phyloP scores from a whole-genome alignment of 164 flowering plant species.

The Macadamia integrifolia region DNA sequence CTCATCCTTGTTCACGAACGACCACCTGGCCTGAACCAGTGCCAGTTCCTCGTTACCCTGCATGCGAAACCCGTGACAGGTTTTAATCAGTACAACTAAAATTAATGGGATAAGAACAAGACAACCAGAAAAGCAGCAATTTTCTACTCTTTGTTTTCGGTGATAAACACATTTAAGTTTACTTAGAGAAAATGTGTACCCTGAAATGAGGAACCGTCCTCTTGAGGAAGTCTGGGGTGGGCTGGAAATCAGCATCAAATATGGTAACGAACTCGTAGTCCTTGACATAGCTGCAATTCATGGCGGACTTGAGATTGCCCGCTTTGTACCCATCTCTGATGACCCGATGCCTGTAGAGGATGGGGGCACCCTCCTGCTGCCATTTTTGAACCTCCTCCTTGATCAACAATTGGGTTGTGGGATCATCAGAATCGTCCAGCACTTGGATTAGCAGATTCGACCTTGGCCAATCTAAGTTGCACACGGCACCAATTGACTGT shows the following conservation, averaged over 20 bases:
- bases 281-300: conserved; percentile 86
- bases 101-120: too few relatives aligned
- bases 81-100: too few relatives aligned
- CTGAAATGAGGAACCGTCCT: conserved; percentile 81
- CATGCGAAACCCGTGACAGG: not conserved
- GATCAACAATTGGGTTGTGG: conserved; percentile 59
- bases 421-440: conserved; percentile 90
- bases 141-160: too few relatives aligned
- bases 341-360: conserved; percentile 72
- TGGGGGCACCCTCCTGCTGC: conserved; percentile 75
- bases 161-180: not conserved
- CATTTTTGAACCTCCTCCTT: conserved; percentile 85
- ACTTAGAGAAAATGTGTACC: conserved; percentile 30
- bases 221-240: conserved; percentile 71
- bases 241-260: conserved; percentile 97
- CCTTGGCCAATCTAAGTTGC: conserved; percentile 91
- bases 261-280: conserved; percentile 90
- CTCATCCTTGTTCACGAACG: conserved; percentile 96
- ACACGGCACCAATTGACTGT: conserved; percentile 89
- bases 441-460: conserved; percentile 71
- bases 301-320: conserved; percentile 97
- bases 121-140: not conserved
- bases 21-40: conserved; percentile 98
- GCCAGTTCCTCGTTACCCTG: conserved; percentile 88
- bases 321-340: conserved; percentile 95